Conservation (phyloP, 192 early-diverging fungal species). For the Podila verticillata region DNA sequence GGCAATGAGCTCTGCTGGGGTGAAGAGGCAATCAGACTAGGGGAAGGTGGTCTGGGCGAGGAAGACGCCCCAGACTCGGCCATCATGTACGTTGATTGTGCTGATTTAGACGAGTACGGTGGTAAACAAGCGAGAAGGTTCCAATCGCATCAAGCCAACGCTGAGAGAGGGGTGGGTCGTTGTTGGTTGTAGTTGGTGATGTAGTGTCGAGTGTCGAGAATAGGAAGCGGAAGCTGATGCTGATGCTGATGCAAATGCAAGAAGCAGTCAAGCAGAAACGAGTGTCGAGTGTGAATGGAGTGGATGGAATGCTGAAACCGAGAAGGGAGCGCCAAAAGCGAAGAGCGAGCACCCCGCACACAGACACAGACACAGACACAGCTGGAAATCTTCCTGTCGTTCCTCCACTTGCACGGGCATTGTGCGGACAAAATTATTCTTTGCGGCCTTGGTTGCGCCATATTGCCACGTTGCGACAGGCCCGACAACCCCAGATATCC, state of each 20-base stretch:
- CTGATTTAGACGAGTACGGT: not conserved
- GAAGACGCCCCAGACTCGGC: conserved; percentile 30
- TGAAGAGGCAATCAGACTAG: conserved; percentile 25
- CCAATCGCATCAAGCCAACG: not conserved
- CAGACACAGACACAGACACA: too few species aligned
- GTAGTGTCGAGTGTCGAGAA: not conserved
- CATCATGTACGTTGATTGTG: conserved; percentile 10
- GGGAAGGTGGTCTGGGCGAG: conserved; percentile 36
- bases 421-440: too few species aligned
- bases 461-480: too few species aligned
- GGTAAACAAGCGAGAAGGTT: not conserved
- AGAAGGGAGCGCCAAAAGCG: not conserved
- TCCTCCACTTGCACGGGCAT: too few species aligned
- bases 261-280: too few species aligned
- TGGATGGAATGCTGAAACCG: not conserved
- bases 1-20: conserved; percentile 27
- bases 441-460: too few species aligned
- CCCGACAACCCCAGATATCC: too few species aligned
- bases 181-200: not conserved
- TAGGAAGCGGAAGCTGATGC: not conserved
- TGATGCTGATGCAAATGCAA: not conserved
- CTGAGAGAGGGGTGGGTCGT: not conserved
- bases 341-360: too few species aligned
- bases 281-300: too few species aligned
- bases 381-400: too few species aligned